Conservation (phyloP, 352 stramenopile genomes). For the Globisporangium cystogenes region DNA sequence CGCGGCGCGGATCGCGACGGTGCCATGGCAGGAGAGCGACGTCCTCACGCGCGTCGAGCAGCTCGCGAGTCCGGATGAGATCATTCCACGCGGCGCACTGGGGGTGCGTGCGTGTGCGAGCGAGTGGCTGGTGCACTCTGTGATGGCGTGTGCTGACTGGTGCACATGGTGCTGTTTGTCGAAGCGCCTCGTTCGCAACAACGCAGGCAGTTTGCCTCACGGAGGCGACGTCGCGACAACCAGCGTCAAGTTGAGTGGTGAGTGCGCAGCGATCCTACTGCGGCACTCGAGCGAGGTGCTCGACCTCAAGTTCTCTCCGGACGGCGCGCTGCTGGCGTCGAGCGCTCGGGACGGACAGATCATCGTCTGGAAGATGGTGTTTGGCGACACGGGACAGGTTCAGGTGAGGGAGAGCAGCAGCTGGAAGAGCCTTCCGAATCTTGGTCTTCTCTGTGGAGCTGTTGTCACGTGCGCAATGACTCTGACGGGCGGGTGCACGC, state of each 20-base stretch:
- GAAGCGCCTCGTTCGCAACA: conserved; percentile 40
- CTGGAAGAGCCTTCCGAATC: too few species aligned
- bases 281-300: conserved; percentile 55
- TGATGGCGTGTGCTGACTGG: too few species aligned
- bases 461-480: neutral
- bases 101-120: conserved; percentile 19
- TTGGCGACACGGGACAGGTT: conserved; percentile 8
- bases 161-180: neutral
- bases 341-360: conserved; percentile 72
- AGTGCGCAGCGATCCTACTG: conserved; percentile 38
- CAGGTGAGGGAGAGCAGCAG: neutral
- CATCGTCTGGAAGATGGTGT: conserved; percentile 59
- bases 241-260: conserved; percentile 16
- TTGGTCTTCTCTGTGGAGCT: neutral
- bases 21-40: conserved; percentile 42
- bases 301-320: conserved; percentile 72
- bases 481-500: neutral
- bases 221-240: conserved; percentile 9
- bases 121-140: too few species aligned
- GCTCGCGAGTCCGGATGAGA: conserved; percentile 59
- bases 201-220: conserved; percentile 16
- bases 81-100: conserved; percentile 53
- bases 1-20: conserved; percentile 24
- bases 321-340: conserved; percentile 73
- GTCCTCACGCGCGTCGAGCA: conserved; percentile 40